Evolutionary conservation across 345 rosid genomes (phyloP).

Genomic region (Citrus maxima): DNA sequence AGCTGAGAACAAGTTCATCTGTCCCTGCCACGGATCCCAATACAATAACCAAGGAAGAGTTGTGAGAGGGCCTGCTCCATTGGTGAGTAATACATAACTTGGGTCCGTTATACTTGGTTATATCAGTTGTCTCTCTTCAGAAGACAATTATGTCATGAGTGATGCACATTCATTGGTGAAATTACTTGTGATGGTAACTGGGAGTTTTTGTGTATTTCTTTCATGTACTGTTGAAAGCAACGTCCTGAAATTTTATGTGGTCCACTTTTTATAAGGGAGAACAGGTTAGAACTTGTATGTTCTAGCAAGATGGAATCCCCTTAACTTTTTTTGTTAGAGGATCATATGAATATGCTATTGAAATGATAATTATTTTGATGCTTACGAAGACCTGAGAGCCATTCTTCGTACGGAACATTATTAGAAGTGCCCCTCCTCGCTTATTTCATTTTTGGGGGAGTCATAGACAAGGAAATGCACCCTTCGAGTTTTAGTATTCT

Average conservation of each 20-base stretch:
- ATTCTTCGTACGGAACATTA: neutral
- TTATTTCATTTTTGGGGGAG: too few species aligned
- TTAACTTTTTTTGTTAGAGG: neutral
- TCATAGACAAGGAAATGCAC: neutral
- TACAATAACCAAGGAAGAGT: conserved; percentile 96
- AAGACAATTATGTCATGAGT: neutral
- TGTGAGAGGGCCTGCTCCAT: conserved; percentile 95
- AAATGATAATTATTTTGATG: neutral
- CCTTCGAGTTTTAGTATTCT: neutral
- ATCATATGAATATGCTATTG: neutral
- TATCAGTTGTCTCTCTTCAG: neutral
- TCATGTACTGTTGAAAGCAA: neutral
- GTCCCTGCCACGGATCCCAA: conserved; percentile 99
- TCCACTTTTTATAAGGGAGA: neutral
- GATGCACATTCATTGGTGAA: neutral
- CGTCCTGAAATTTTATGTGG: neutral
- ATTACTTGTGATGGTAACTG: neutral
- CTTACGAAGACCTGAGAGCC: neutral
- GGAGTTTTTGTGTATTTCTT: neutral
- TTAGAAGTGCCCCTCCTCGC: neutral
- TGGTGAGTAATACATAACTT: conserved; percentile 48
- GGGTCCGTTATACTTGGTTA: neutral
- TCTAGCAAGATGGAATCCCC: neutral
- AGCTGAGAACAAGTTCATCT: conserved; percentile 88
- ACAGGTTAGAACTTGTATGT: too few species aligned